Evolutionary conservation across 495 filamentous ascomycete genomes (phyloP).

Genomic region (Daldinia concentrica): DNA sequence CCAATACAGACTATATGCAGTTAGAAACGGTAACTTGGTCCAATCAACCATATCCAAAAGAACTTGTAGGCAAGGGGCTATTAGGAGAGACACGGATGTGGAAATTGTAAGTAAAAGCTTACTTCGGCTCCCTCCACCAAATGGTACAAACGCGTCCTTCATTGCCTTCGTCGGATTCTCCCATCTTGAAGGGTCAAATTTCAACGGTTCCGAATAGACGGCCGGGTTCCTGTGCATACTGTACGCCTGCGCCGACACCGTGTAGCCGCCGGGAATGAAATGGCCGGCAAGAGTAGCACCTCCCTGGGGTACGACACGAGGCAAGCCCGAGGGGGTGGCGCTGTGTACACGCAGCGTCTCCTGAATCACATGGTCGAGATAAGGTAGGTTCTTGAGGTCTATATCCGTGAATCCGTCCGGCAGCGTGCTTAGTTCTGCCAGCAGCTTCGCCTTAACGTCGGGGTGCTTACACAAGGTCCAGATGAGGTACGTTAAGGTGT

Average conservation of each 20-base stretch:
- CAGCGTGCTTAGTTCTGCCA: constrained; percentile 52
- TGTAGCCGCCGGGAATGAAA: constrained; percentile 40
- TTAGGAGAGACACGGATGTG: constrained; percentile 14
- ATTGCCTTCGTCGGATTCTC: constrained; percentile 56
- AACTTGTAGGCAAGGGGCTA: too few species aligned
- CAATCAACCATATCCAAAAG: not conserved
- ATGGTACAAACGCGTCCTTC: constrained; percentile 63
- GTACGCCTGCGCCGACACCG: constrained; percentile 51
- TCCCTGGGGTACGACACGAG: constrained; percentile 38
- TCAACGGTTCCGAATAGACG: constrained; percentile 48
- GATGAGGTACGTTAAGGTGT: constrained; percentile 55
- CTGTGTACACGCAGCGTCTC: constrained; percentile 68
- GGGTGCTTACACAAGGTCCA: constrained; percentile 47
- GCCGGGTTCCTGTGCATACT: constrained; percentile 51
- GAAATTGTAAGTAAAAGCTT: constrained; percentile 12
- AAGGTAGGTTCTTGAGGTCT: constrained; percentile 53
- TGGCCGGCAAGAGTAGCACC: constrained; percentile 40
- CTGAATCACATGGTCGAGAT: constrained; percentile 62
- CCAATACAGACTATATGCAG: constrained; percentile 52
- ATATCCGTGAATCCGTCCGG: constrained; percentile 51
- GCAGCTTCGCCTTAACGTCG: constrained; percentile 49
- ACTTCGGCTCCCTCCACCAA: constrained; percentile 58
- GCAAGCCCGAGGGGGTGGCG: constrained; percentile 54
- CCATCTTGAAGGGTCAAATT: constrained; percentile 47
- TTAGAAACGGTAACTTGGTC: constrained; percentile 30